phyloP scores from a whole-genome alignment of 2,329 filamentous ascomycete genomes.

The Aspergillus sp. region DNA sequence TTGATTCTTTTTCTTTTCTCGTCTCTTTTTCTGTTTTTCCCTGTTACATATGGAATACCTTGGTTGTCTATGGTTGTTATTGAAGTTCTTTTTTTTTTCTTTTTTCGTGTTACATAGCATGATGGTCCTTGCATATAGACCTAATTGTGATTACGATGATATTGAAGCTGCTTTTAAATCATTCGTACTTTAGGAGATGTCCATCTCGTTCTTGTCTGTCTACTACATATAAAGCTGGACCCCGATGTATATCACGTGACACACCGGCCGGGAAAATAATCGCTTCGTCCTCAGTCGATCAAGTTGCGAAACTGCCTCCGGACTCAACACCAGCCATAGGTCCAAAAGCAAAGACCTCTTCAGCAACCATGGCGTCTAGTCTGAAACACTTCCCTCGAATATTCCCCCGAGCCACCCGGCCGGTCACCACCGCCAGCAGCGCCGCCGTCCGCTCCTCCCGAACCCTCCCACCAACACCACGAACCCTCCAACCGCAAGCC shows the following conservation, averaged over 20 bases:
- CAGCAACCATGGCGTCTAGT: constrained; percentile 20
- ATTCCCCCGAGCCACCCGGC: constrained; percentile 7
- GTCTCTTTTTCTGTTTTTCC: neutral
- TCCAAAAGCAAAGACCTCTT: neutral
- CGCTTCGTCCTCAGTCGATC: too few relatives aligned
- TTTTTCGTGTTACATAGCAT: neutral
- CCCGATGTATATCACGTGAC: constrained; percentile 5
- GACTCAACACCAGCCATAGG: constrained; percentile 7
- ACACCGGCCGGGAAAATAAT: neutral
- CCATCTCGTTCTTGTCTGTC: too few relatives aligned
- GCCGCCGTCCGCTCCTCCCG: constrained; percentile 5
- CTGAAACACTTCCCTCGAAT: constrained; percentile 14
- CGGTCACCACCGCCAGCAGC: constrained; percentile 1
- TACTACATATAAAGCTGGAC: too few relatives aligned
- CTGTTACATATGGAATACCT: neutral
- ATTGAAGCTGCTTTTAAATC: neutral
- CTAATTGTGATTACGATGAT: neutral
- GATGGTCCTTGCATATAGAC: neutral
- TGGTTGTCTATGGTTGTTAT: neutral
- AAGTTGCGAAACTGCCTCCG: constrained; percentile 13
- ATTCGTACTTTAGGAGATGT: too few relatives aligned
- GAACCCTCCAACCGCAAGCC: neutral
- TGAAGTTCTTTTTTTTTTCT: neutral
- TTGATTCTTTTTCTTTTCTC: neutral
- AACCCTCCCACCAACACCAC: constrained; percentile 1